Base-by-base conservation (phyloP, 768 basidiomycete genomes). In the Xerocomus spinulosus region DNA sequence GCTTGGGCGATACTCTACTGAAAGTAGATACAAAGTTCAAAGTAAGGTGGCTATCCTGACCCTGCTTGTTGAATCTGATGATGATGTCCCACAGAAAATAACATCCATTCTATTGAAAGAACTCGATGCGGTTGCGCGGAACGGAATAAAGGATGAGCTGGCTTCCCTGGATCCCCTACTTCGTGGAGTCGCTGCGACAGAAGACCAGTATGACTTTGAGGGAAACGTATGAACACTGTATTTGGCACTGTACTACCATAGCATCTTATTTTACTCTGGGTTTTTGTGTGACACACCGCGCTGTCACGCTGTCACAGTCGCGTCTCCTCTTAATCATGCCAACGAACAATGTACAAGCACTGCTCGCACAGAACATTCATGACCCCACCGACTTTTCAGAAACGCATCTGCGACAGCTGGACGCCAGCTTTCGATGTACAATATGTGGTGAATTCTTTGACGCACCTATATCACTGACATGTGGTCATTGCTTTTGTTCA, bases 1-100 rank as follows among this genome's bases (percentile, higher is more conserved):
- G 71, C 9, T 62, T 82, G n/a, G 82, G 80, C 6, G 92, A 94
- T 43, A 78, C 81, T 63, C 76, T 93, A 9, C 55, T 83, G 34
- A 92, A 92, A 68, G 81, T 91, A 35, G 92, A 95, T 62, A 73
- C 75, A 26, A 88, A 87, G 66, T 77, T 95, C 57, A 94, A 92
- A 75, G 91, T 89, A 38, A 43, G 77, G 68, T 46, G 10, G 10
- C 10, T 5, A 28, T 25, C 28, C 24, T 17, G 23, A 20, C 4
- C 8, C 18, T 15, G 36, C 30, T 17, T 46, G n/a, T 26, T 20
- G 24, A 35, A 23, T 15, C 21, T 0, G 29, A 47, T 47, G 24
- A 18, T 49, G 28, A 62, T 34, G 1, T 33, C 6, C 32, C n/a
- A 15, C 64, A 93, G 92, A 94, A 92, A 83, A 82, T 93, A 53